phyloP scores from a whole-genome alignment of 2,329 filamentous ascomycete genomes.

The Ophiobolus disseminans region DNA sequence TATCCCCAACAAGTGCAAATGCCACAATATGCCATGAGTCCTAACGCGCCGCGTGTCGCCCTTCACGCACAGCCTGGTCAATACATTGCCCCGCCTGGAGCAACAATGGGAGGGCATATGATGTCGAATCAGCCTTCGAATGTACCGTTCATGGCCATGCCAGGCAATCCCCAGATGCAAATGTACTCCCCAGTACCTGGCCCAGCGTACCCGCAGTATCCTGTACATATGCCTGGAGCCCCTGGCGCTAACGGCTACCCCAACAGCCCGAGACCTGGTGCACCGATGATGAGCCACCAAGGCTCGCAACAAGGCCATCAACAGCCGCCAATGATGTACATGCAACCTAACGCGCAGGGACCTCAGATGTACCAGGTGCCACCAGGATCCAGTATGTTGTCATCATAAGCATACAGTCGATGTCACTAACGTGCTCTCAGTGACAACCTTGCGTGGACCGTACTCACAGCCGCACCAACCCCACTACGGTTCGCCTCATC shows the following conservation, averaged over 20 bases:
- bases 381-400: conserved; percentile 76
- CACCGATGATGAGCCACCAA: conserved; percentile 94
- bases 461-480: conserved; percentile 50
- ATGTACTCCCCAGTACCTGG: conserved; percentile 78
- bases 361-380: conserved; percentile 78
- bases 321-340: conserved; percentile 69
- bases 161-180: conserved; percentile 73
- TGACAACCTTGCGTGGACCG: conserved; percentile 49
- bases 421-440: conserved; percentile 29
- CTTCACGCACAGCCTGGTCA: conserved; percentile 76
- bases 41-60: conserved; percentile 72
- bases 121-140: conserved; percentile 79
- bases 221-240: conserved; percentile 54
- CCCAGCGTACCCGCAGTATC: conserved; percentile 71
- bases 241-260: conserved; percentile 79
- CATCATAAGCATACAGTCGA: neutral
- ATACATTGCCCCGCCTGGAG: conserved; percentile 73
- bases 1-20: conserved; percentile 64
- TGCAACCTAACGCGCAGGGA: conserved; percentile 78
- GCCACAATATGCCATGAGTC: conserved; percentile 73
- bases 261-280: conserved; percentile 76
- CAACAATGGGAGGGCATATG: conserved; percentile 74
- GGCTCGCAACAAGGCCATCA: conserved; percentile 84
- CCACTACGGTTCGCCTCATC: conserved; percentile 50
- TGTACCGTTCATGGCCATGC: conserved; percentile 73